Evolutionary conservation across 306 rosid species (phyloP).

Genomic region (Vigna reflexopilosa): DNA sequence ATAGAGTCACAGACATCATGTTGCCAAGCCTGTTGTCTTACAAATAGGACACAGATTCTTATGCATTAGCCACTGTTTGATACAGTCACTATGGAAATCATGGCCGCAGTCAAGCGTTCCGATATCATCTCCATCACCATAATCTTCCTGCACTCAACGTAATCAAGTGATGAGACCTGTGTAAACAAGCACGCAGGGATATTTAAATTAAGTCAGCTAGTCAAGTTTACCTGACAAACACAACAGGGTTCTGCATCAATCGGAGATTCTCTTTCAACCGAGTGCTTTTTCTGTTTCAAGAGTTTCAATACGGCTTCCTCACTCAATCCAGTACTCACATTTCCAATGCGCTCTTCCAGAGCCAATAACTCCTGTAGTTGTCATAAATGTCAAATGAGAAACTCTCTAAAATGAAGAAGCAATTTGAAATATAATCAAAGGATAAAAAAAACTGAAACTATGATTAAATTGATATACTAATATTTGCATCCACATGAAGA

Average conservation of each 20-base stretch:
- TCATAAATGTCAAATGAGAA: conserved; percentile 12
- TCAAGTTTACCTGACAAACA: conserved; percentile 72
- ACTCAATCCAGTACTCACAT: conserved; percentile 78
- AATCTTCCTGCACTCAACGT: conserved; percentile 67
- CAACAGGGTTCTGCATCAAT: conserved; percentile 79
- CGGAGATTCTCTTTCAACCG: conserved; percentile 43
- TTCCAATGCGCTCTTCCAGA: conserved; percentile 89
- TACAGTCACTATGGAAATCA: conserved; percentile 66
- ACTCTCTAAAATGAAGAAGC: conserved; percentile 16
- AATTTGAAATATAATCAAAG: neutral
- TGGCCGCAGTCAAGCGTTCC: conserved; percentile 86
- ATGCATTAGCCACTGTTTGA: conserved; percentile 79
- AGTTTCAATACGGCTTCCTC: conserved; percentile 64
- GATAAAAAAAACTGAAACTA: neutral
- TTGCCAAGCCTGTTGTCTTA: conserved; percentile 73
- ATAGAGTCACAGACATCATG: conserved; percentile 49
- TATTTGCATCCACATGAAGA: neutral
- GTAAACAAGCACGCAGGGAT: neutral
- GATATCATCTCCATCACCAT: conserved; percentile 65
- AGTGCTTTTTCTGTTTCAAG: conserved; percentile 58
- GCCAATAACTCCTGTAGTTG: conserved; percentile 75
- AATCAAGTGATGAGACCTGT: conserved; percentile 25
- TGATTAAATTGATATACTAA: neutral
- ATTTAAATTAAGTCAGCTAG: neutral
- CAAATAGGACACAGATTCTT: conserved; percentile 92